Conservation (phyloP, 2,329 filamentous ascomycete genomes). For the Hypoxylon sp. region DNA sequence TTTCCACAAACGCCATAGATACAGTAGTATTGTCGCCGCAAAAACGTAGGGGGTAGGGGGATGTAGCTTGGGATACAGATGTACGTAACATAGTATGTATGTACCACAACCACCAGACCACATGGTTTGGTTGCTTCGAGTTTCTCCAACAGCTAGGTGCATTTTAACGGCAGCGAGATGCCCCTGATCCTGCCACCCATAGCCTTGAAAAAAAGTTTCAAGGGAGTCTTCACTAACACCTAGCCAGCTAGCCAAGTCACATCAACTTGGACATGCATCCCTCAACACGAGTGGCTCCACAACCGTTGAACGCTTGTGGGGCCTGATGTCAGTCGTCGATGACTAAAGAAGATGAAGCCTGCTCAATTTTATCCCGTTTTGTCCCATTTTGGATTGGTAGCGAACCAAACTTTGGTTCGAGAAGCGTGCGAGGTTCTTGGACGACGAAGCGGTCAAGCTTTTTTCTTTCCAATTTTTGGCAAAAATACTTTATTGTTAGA, state of each 20-base stretch:
- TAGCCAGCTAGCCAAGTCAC: conserved; percentile 25
- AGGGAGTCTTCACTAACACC: conserved; percentile 31
- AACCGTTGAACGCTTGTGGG: conserved; percentile 41
- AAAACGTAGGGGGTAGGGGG: conserved; percentile 36
- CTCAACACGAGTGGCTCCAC: conserved; percentile 43
- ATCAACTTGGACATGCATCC: conserved; percentile 38
- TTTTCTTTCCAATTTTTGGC: conserved; percentile 1
- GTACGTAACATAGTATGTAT: conserved; percentile 27
- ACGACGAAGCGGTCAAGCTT: conserved; percentile 41
- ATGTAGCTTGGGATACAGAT: conserved; percentile 20
- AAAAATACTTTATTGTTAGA: conserved; percentile 15
- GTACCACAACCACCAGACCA: conserved; percentile 47
- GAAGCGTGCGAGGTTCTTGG: conserved; percentile 28
- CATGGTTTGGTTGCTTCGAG: conserved; percentile 53
- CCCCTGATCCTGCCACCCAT: conserved; percentile 38
- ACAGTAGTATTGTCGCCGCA: conserved; percentile 46
- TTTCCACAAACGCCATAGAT: conserved; percentile 38
- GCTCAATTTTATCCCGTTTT: conserved; percentile 36
- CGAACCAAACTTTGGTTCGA: conserved; percentile 40
- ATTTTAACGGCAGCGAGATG: conserved; percentile 26
- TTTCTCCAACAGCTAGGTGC: conserved; percentile 34
- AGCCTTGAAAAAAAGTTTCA: conserved; percentile 35
- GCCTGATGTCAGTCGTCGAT: conserved; percentile 42
- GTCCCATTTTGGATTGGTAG: conserved; percentile 41
- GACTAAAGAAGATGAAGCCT: conserved; percentile 40